Evolutionary conservation across 345 rosid species (phyloP), one percentile per base, ranked within the genome.

Genomic region (Draba incana): DNA sequence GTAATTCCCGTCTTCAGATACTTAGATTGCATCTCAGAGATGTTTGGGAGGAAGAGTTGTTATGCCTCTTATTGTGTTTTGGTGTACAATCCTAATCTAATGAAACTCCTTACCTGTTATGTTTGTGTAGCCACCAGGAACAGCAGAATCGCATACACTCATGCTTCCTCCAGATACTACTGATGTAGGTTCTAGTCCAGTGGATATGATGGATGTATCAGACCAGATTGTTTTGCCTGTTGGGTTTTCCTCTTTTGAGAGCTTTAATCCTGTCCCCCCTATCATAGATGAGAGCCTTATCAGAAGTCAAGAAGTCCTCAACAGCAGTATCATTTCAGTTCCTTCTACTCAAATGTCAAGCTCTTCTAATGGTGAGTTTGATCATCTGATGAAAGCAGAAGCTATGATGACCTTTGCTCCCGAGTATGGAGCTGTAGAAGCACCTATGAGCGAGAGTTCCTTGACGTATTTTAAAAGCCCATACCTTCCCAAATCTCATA

Each of bases 391-490:
- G 61, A 94, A 87, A 83, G 96, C 92, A 23, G 99, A 94, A 83
- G 99, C 99, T 62, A 71, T 87, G 80, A 83, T 94, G 95, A 86
- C 97, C 8, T 91, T 89, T 83, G 95, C 99, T 68, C 84, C 88
- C 10, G 99, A 94, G 77, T 94, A 89, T 85, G 98, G 95, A 58
- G 98, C 98, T 37, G 96, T 94, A 64, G 97, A 91, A 82, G 77
- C 92, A 68, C 83, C 87, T 39, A 27, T 79, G 53, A 85, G 87
- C 68, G 97, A 87, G 66, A 39, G 79, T 56, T 83, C 88, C 43
- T 82, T 85, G 3, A 79, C 89, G 16, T 78, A 85, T 79, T 85
- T 89, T 78, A 89, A 79, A 80, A 88, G 80, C 64, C 97, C 99
- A 55, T 94, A 94, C 81, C 78, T 80, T 58, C 99, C 99, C 45